A percentile compares a stretch with the other conserved stretches of the same genome.
Evolutionary conservation across 1,139 yeast species (phyloP).

Genomic region (Hansenula anomala): DNA sequence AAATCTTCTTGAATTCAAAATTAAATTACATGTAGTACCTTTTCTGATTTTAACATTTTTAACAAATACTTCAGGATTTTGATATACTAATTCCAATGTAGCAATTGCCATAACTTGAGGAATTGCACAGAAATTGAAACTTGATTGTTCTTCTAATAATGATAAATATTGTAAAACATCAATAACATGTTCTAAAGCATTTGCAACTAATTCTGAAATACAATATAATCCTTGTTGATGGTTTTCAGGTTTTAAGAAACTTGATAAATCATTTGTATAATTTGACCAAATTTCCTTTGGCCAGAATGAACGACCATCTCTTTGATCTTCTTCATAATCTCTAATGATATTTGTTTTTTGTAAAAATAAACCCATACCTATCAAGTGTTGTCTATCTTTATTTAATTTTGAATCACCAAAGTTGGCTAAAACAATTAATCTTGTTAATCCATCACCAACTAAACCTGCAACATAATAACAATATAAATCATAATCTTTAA

Average conservation of each 20-base stretch:
- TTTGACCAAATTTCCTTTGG: constrained; percentile 91
- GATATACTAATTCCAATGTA: constrained; percentile 79
- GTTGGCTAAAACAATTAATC: constrained; percentile 65
- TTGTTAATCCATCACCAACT: constrained; percentile 93
- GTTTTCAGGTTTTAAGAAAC: constrained; percentile 47
- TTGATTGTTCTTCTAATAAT: constrained; percentile 72
- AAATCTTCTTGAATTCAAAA: constrained; percentile 68
- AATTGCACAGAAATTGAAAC: constrained; percentile 90
- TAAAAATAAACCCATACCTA: constrained; percentile 92
- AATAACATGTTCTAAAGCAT: constrained; percentile 72
- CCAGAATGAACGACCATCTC: constrained; percentile 94
- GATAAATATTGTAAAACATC: constrained; percentile 77
- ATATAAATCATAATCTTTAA: constrained; percentile 80
- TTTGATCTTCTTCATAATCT: constrained; percentile 89
- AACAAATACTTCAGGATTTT: constrained; percentile 70
- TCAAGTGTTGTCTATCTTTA: constrained; percentile 54
- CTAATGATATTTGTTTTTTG: constrained; percentile 95
- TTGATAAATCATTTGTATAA: constrained; percentile 60
- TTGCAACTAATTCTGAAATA: constrained; percentile 75
- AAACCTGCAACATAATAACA: constrained; percentile 98
- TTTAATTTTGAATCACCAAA: constrained; percentile 52
- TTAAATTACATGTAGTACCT: constrained; percentile 82
- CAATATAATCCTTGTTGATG: constrained; percentile 61
- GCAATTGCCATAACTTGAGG: constrained; percentile 99
- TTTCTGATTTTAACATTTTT: constrained; percentile 82